Percentiles rank a stretch among this genome's conserved stretches.
Conservation (phyloP, 148 eudicot species). For the Rhododendron williamsianum region DNA sequence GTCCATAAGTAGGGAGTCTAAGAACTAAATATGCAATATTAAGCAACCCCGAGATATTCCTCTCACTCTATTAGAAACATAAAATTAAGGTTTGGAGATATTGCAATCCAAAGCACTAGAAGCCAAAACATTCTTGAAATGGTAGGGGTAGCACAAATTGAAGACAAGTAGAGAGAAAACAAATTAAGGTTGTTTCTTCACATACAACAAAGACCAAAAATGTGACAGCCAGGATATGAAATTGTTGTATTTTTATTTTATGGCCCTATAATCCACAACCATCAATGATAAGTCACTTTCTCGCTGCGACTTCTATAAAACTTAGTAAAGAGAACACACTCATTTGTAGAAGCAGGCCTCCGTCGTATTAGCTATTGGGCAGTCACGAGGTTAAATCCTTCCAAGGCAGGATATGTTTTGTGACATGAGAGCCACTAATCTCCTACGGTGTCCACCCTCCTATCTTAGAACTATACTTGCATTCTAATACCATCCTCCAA, state of each 20-base stretch:
- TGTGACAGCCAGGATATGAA: background rate
- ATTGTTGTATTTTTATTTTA: background rate
- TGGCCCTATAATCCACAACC: background rate
- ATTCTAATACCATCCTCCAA: background rate
- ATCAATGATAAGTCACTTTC: background rate
- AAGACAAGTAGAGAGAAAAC: background rate
- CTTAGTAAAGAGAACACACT: background rate
- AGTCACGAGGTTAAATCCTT: background rate
- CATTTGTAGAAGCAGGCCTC: background rate
- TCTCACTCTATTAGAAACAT: background rate
- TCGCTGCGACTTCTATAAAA: background rate
- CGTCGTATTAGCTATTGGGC: background rate
- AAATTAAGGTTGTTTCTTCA: background rate
- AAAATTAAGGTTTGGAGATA: background rate
- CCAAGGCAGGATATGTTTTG: background rate
- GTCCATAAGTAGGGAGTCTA: background rate
- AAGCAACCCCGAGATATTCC: background rate
- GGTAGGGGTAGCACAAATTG: background rate
- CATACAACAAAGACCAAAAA: background rate
- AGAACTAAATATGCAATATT: background rate
- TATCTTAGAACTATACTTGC: background rate
- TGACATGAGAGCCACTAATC: background rate
- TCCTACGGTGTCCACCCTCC: background rate
- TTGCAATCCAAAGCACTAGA: background rate
- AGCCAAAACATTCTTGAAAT: background rate